Conservation (phyloP, 345 rosid species). For the Anastatica hierochuntica region DNA sequence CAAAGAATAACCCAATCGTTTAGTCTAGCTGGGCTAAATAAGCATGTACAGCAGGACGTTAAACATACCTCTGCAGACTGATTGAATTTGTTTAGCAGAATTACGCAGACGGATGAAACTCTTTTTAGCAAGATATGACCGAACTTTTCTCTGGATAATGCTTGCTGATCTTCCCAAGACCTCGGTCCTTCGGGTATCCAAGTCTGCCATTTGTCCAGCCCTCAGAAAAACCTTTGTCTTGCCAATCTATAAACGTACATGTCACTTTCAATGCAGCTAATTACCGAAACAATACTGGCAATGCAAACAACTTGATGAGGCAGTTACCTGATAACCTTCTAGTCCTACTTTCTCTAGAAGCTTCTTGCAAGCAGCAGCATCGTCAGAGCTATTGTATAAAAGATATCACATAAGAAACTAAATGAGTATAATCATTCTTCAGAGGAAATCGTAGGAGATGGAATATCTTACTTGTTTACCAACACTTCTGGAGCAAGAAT, state of each 20-base stretch:
- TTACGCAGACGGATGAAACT: slow-evolving; percentile 53
- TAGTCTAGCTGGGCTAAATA: neutral
- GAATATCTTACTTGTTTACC: slow-evolving; percentile 52
- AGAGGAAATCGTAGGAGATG: neutral
- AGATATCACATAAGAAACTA: slow-evolving; percentile 5
- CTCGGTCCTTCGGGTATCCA: slow-evolving; percentile 33
- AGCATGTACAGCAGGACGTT: neutral
- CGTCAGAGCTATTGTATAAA: slow-evolving; percentile 57
- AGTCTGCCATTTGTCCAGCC: slow-evolving; percentile 35
- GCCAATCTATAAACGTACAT: slow-evolving; percentile 23
- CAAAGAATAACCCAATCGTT: neutral
- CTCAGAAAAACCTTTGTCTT: slow-evolving; percentile 30
- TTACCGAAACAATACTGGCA: slow-evolving; percentile 3
- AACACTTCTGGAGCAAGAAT: slow-evolving; percentile 84
- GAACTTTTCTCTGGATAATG: slow-evolving; percentile 89
- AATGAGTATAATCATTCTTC: neutral
- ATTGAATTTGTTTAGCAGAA: slow-evolving; percentile 66
- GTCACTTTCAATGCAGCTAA: no score
- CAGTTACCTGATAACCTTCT: slow-evolving; percentile 82
- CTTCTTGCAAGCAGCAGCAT: slow-evolving; percentile 83
- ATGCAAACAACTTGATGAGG: slow-evolving; percentile 2
- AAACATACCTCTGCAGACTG: slow-evolving; percentile 76
- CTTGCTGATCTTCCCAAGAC: slow-evolving; percentile 69
- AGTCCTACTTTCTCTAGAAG: slow-evolving; percentile 74
- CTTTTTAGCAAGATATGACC: slow-evolving; percentile 79